Evolutionary conservation across 768 basidiomycete species (phyloP), one percentile per base, ranked within the genome.

Genomic region (Pleurotus salmoneostramineus): DNA sequence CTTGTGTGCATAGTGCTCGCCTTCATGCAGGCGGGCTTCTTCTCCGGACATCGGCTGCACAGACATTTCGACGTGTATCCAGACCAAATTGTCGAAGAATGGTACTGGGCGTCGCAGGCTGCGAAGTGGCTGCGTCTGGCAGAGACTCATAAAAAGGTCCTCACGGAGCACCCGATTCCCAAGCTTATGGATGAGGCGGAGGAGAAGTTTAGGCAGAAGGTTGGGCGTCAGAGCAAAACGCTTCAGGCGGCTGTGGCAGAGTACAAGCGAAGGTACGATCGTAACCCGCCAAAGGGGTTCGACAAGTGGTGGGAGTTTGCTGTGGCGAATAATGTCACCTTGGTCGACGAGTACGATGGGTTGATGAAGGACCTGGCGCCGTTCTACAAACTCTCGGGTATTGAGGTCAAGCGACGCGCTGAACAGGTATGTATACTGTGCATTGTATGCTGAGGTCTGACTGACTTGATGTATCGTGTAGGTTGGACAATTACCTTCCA

Each of bases 221-320:
- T 98, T 32, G 75, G 74, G 2, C 75, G 77, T 50, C 97, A 98
- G 74, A 94, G 91, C 70, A 84, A 81, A 64, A 89, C 91, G 0
- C 77, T 98, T 36, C 74, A 75, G 42, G 83, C 83, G 31, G 96
- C 96, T 0, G 91, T 93, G 0, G 70, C 71, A 6, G 93, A 96
- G 69, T 99, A 99, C 72, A 83, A 75, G 62, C 74, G 80, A 57
- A 79, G 95, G 58, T 95, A 96, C 70, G 75, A 76, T 7, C 82
- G 90, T 37, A 73, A 83, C 36, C 97, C 97, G 4, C 96, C 97
- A 0, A 83, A 80, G 44, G 96, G 95, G 1, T 99, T 98, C 62
- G 95, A 94, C 66, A 73, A 80, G 32, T 98, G 96, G 96, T 96
- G 86, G 83, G 67, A 71, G 46, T 98, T 93, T 70, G 90, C 88